Evolutionary conservation across 345 rosid genomes (phyloP).

Genomic region (Euphorbia peplus): DNA sequence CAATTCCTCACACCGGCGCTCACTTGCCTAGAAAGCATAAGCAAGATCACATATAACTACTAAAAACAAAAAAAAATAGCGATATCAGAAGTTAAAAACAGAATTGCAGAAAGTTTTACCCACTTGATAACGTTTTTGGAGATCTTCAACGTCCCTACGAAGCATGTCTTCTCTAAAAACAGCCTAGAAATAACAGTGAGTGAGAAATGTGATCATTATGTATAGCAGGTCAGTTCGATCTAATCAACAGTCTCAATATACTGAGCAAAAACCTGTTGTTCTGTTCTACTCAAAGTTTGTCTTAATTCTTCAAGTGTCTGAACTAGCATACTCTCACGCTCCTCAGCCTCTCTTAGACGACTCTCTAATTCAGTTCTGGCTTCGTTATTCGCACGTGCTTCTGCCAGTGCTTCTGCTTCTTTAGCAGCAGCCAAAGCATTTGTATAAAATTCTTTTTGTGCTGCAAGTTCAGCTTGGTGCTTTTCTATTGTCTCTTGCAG

Average conservation of each 20-base stretch:
- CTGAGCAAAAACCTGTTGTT: constrained; percentile 73
- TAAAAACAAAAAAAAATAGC: constrained; percentile 15
- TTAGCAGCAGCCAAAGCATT: constrained; percentile 85
- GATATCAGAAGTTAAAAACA: constrained; percentile 4
- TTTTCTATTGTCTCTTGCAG: constrained; percentile 95
- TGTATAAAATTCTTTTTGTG: constrained; percentile 78
- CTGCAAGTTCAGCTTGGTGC: constrained; percentile 80
- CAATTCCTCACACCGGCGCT: constrained; percentile 98
- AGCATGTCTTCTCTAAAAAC: constrained; percentile 79
- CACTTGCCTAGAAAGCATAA: constrained; percentile 67
- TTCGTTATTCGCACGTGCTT: constrained; percentile 85
- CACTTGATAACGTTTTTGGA: constrained; percentile 93
- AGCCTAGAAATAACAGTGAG: constrained; percentile 44
- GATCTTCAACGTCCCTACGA: constrained; percentile 78
- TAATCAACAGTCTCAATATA: constrained; percentile 17
- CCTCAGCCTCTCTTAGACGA: constrained; percentile 84
- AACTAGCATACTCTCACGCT: constrained; percentile 92
- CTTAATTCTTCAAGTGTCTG: constrained; percentile 91
- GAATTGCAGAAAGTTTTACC: constrained; percentile 14
- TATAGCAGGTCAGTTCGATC: constrained; percentile 3
- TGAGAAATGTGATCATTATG: constrained; percentile 13
- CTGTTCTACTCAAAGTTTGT: constrained; percentile 86
- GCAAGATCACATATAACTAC: constrained; percentile 9
- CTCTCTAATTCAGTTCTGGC: constrained; percentile 88
- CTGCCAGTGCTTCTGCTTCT: constrained; percentile 93